Evolutionary conservation across 441 rosid species (phyloP), one percentile per base, ranked within the genome.

Genomic region (Arabidopsis hybrid): DNA sequence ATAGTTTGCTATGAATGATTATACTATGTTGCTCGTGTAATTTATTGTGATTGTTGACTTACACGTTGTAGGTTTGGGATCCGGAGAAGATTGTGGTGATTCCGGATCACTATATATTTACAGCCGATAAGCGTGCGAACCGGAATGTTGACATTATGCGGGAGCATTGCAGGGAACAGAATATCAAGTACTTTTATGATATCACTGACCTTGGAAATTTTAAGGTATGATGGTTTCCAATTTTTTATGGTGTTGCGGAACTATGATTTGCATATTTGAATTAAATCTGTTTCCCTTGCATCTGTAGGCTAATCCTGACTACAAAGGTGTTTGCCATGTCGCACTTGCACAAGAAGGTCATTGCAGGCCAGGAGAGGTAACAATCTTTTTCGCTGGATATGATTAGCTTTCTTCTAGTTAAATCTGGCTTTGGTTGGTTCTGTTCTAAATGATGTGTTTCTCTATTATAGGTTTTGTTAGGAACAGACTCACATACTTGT

Each of bases 321-420:
- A 92, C 78, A 92, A 95, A 89, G 99, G 98, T 52, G 98, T 95
- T 79, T 95, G 98, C 78, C 99, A 95, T 71, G 70, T 92, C 67
- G 99, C 99, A 57, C 95, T 95, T 80, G 98, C 99, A 52, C 98
- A 95, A 88, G 99, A 95, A 86, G 99, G 98, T 74, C 99, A 95
- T 78, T 92, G 98, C 87, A 85, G 99, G 74, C 99, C 98, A 66
- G 98, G 98, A 79, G 99, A 95, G 96, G 99, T 95, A 75, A 10
- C n/a, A 29, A 17, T 68, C 53, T 45, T 42, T 42, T 51, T 9
- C 35, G 9, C 4, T 31, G 47, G 57, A 69, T 53, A 4, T 16
- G 7, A 52, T 59, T 66, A 16, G 31, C 34, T 60, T 50, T 65
- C 17, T 14, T 18, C 57, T 77, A 10, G 43, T 64, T 26, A 40